Conservation (phyloP, 2,329 filamentous ascomycete species). For the Elsinoe arachidis region DNA sequence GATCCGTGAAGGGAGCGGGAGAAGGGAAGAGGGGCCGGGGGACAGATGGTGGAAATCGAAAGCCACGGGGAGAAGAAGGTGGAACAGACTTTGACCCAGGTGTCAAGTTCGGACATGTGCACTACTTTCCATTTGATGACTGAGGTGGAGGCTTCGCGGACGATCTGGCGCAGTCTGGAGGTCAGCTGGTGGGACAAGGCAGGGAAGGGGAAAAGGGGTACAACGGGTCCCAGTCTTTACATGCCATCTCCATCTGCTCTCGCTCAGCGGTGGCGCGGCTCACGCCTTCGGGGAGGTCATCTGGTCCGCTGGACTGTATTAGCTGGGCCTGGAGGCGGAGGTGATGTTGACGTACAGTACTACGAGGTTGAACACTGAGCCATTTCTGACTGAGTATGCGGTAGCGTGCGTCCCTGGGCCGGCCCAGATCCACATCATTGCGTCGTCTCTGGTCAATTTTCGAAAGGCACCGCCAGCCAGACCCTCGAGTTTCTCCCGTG, state of each 20-base stretch:
- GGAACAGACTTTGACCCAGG: background rate
- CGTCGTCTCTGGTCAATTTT: background rate
- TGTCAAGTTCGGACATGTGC: background rate
- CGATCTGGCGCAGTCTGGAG: background rate
- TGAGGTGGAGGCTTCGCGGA: background rate
- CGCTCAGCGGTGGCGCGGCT: background rate
- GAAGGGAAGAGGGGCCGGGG: background rate
- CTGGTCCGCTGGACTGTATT: background rate
- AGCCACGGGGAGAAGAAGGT: background rate
- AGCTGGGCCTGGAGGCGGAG: background rate
- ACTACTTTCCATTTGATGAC: conserved; percentile 11
- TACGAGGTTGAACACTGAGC: background rate
- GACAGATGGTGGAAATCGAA: background rate
- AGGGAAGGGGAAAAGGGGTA: background rate
- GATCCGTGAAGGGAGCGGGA: too few species aligned
- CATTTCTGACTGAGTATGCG: background rate
- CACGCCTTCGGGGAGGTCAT: conserved; percentile 6
- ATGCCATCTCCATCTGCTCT: conserved; percentile 8
- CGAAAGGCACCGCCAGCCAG: background rate
- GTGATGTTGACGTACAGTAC: background rate
- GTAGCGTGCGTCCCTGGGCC: background rate
- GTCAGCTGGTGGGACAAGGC: background rate
- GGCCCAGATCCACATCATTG: conserved; percentile 2
- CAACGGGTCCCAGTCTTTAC: conserved; percentile 2
- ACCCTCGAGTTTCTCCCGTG: background rate